Base-by-base conservation (phyloP, 441 rosid genomes). In the Gossypium trilobum region DNA sequence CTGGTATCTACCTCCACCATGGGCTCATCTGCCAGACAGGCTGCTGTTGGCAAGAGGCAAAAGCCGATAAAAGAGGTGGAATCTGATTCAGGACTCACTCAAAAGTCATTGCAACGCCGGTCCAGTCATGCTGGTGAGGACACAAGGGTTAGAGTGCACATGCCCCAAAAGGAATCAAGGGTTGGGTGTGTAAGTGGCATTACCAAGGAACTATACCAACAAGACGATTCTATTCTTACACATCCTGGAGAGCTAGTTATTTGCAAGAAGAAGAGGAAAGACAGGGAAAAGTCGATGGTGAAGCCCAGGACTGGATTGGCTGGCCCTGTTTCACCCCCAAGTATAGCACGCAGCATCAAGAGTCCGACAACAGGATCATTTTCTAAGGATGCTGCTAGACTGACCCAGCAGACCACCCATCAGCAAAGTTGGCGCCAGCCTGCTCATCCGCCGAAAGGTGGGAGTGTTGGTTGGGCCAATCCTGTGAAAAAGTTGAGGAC, bases 261-360 rank as follows among this genome's bases (percentile, higher is more conserved):
- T 77, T 89, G 98, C 93, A 95, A 95, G 87, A 95, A 95, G 88
- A 95, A 89, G 82, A 95, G 99, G 84, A 93, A 87, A 82, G 99
- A 95, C 82, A 66, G 99, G 75, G 99, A 95, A 78, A 92, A 95
- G 82, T 82, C 88, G 9, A 67, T 63, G 14, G 86, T 78, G 59
- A 92, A 83, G 84, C 72, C 88, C 13, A 77, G 94, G 85, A 71
- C 87, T 16, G 91, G 89, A 65, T 83, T 94, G 36, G 74, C 87
- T 59, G 91, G 89, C 29, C 96, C 97, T 1, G 90, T 85, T 29
- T 95, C 97, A 48, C 93, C 98, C 8, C 90, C 91, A 11, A 81
- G 88, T 74, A 74, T 87, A 76, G 82, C 82, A 70, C 96, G 94
- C 36, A 85, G 80, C 60, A 79, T 91, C 31, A 82, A 82, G 71